phyloP scores from a whole-genome alignment of 1,284 basidiomycete genomes.

The Irpex rosettiformis region DNA sequence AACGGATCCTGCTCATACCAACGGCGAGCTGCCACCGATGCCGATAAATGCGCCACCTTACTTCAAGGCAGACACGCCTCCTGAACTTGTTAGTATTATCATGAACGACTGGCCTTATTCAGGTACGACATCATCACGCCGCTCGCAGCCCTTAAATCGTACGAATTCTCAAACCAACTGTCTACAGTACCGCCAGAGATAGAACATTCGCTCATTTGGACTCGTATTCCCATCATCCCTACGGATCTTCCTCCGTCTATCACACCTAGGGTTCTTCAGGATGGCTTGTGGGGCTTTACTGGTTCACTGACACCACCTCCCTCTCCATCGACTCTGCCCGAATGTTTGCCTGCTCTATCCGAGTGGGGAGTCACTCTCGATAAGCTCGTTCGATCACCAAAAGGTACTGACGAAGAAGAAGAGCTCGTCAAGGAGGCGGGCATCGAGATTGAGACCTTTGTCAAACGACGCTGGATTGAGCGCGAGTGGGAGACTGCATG shows the following conservation, averaged over 20 bases:
- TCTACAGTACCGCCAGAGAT: slow-evolving; percentile 62
- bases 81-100: slow-evolving; percentile 63
- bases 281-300: slow-evolving; percentile 78
- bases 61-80: slow-evolving; percentile 60
- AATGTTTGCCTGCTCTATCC: slow-evolving; percentile 54
- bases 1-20: not conserved
- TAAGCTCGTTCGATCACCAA: slow-evolving; percentile 46
- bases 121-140: slow-evolving; percentile 36
- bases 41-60: slow-evolving; percentile 41
- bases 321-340: slow-evolving; percentile 55
- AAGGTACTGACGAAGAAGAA: slow-evolving; percentile 50
- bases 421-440: slow-evolving; percentile 48
- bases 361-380: slow-evolving; percentile 70
- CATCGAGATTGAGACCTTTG: slow-evolving; percentile 56
- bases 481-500: slow-evolving; percentile 78
- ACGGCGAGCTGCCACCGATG: slow-evolving; percentile 21
- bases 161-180: not conserved
- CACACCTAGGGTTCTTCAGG: slow-evolving; percentile 47
- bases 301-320: slow-evolving; percentile 56
- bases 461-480: slow-evolving; percentile 62
- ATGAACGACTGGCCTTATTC: slow-evolving; percentile 86
- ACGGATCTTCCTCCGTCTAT: slow-evolving; percentile 37
- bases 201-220: slow-evolving; percentile 77
- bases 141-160: not conserved
- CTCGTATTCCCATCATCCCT: slow-evolving; percentile 65